Conservation (phyloP, 768 basidiomycete genomes). For the Pleurotus djamor region DNA sequence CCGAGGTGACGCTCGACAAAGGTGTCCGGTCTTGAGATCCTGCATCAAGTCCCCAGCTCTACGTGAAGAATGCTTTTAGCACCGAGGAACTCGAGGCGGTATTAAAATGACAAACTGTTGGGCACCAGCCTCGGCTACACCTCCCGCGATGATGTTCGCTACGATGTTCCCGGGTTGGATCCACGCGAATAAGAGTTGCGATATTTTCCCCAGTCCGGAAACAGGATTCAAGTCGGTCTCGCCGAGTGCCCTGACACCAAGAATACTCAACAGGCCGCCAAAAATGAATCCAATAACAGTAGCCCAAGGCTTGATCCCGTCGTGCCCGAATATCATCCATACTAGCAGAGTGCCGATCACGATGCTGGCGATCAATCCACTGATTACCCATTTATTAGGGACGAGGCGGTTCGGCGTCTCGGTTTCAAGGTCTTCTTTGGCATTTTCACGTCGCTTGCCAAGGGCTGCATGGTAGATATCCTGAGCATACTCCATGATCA, state of each 20-base stretch:
- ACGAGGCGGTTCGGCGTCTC: conserved; percentile 83
- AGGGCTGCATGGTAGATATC: conserved; percentile 26
- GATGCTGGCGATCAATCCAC: conserved; percentile 63
- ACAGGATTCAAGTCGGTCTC: conserved; percentile 96
- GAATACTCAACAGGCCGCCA: conserved; percentile 81
- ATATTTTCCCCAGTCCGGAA: conserved; percentile 92
- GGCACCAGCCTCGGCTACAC: conserved; percentile 95
- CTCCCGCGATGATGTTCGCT: conserved; percentile 97
- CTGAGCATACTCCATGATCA: conserved; percentile 52
- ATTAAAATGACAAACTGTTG: conserved; percentile 59
- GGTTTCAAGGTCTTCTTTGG: conserved; percentile 55
- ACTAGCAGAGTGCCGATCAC: conserved; percentile 74
- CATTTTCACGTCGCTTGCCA: conserved; percentile 14
- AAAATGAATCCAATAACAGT: conserved; percentile 81
- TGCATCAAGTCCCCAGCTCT: conserved; percentile 99
- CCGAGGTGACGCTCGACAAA: conserved; percentile 88
- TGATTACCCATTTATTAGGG: conserved; percentile 73
- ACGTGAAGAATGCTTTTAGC: conserved; percentile 3
- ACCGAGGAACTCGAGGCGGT: background rate
- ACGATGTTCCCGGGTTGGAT: conserved; percentile 93
- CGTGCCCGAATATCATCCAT: conserved; percentile 85
- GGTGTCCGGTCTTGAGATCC: conserved; percentile 94
- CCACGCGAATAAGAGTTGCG: conserved; percentile 92
- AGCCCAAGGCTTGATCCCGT: conserved; percentile 96
- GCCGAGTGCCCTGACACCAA: conserved; percentile 92